Conservation (phyloP, 441 rosid species). For the Cnidoscolus chayamansa region DNA sequence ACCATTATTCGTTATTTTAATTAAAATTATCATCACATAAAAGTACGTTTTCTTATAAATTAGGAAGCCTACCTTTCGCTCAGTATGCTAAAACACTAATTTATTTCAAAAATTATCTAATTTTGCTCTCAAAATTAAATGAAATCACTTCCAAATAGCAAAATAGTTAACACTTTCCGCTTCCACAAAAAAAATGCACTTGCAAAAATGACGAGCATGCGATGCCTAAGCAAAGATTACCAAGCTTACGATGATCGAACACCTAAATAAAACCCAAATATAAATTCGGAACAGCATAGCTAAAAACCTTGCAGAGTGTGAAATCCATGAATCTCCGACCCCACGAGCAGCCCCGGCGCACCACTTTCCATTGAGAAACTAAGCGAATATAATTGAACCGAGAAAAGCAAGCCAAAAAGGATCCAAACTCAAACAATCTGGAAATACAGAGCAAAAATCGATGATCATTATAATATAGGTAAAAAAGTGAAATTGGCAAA, state of each 20-base stretch:
- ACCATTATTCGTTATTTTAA: not conserved
- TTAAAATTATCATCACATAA: too few species aligned
- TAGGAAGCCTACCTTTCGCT: not conserved
- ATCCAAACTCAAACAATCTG: constrained; percentile 11
- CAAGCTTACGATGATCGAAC: not conserved
- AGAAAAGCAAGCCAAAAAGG: not conserved
- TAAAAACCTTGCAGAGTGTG: constrained; percentile 59
- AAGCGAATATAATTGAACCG: not conserved
- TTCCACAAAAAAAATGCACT: not conserved
- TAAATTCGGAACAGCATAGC: not conserved
- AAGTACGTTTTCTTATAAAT: too few species aligned
- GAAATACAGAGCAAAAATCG: not conserved
- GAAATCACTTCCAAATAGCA: not conserved
- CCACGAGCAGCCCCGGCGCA: constrained; percentile 42
- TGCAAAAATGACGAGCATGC: not conserved
- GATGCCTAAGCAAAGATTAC: not conserved
- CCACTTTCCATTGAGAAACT: constrained; percentile 38
- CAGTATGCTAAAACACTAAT: not conserved
- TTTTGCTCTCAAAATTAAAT: not conserved
- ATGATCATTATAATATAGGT: too few species aligned
- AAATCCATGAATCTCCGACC: constrained; percentile 90
- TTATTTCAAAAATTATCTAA: not conserved
- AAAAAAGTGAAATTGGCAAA: not conserved
- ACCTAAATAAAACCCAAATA: not conserved
- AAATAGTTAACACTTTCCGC: not conserved